Evolutionary conservation across 345 rosid genomes (phyloP), one percentile per base, ranked within the genome.

Genomic region (Turritis glabra): DNA sequence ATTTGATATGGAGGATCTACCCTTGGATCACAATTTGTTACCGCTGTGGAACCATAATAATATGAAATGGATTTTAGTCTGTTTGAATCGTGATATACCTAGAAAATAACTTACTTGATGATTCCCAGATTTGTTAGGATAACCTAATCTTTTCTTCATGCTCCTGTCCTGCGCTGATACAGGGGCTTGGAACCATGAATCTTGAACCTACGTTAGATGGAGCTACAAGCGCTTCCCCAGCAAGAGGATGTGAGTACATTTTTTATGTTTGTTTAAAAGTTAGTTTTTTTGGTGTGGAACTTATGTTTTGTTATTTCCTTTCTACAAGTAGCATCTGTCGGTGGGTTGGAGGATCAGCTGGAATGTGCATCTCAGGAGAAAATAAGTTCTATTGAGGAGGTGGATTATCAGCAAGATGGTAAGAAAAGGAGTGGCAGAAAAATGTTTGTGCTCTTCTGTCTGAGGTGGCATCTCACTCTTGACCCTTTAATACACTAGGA

Each of bases 391-490:
- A 59, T 38, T 40, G 89, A 81, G 74, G 84, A 64, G 60, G 82
- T 70, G 64, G 85, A 77, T 77, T 79, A 62, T 64, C 86, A 54
- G 56, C 71, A 77, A 72, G 94, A 92, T 81, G 97, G 97, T 92
- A 90, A 90, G 95, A 85, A 77, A 76, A 73, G 64, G 75, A 61
- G 53, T 66, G 67, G 57, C 22, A 57, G 78, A 65, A 77, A 78
- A 83, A 83, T 71, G 79, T 66, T 67, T 57, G 82, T 72, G 80
- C 79, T 79, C 84, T 80, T 77, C 23, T 83, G 78, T 84, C 64
- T 82, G 85, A 75, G 87, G 77, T 78, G 71, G 81, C 77, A 74
- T 82, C 88, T 90, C 82, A 90, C 78, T 74, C 82, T 55, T 70
- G 79, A 81, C 82, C 83, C 65, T 41, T 86, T 85, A 79, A 80